Conservation (phyloP, 306 rosid genomes). For the Dalbergia cochinchinensis region DNA sequence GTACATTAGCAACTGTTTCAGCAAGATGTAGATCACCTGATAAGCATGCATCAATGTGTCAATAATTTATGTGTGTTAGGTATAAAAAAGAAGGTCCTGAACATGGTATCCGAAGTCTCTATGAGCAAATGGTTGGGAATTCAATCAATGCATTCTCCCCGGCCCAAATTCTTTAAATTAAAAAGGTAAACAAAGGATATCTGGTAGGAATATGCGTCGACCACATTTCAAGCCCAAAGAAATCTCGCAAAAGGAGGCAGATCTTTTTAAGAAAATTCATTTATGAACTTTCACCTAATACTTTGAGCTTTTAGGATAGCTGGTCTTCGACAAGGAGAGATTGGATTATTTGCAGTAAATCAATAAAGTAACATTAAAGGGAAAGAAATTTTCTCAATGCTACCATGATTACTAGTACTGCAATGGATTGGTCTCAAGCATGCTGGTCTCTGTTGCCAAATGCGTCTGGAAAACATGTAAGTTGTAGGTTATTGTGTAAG, state of each 20-base stretch:
- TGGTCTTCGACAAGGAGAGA: background rate
- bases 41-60: constrained; percentile 25
- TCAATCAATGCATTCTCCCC: background rate
- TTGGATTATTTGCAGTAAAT: constrained; percentile 28
- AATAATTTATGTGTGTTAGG: background rate
- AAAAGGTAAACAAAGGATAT: background rate
- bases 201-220: background rate
- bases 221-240: background rate
- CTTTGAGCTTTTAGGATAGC: background rate
- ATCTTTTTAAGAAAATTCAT: background rate
- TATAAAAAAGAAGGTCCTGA: background rate
- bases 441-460: constrained; percentile 83
- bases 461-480: constrained; percentile 64
- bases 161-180: background rate
- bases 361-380: constrained; percentile 17
- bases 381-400: constrained; percentile 28
- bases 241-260: background rate
- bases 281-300: background rate
- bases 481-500: constrained; percentile 35
- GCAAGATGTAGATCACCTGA: constrained; percentile 77
- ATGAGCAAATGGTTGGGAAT: background rate
- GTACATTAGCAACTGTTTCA: constrained; percentile 86
- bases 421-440: constrained; percentile 85
- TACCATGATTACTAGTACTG: constrained; percentile 66
- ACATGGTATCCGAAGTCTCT: background rate